Percentiles rank a stretch among this genome's conserved stretches.
Evolutionary conservation across 2,329 filamentous ascomycete genomes (phyloP).

Genomic region (Camptophora hylomeconis): DNA sequence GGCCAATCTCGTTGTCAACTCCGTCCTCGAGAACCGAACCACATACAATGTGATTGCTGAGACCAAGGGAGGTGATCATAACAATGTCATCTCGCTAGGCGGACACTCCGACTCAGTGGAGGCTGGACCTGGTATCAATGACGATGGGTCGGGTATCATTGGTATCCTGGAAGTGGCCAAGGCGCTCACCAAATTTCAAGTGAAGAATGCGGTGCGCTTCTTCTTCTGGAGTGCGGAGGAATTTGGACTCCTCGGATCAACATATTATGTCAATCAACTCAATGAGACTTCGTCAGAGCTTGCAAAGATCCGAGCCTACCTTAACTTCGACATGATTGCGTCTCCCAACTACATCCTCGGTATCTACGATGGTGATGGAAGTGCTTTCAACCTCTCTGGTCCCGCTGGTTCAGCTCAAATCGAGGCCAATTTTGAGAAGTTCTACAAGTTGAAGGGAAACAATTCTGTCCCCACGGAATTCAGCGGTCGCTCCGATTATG

Average conservation of each 20-base stretch:
- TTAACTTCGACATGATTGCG: slow-evolving; percentile 62
- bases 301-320: slow-evolving; percentile 50
- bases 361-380: slow-evolving; percentile 46
- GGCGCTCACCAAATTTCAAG: slow-evolving; percentile 55
- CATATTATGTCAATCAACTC: slow-evolving; percentile 41
- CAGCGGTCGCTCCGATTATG: slow-evolving; percentile 69
- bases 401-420: slow-evolving; percentile 56
- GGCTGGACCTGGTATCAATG: slow-evolving; percentile 60
- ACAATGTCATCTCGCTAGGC: slow-evolving; percentile 46
- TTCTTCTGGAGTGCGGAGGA: slow-evolving; percentile 53
- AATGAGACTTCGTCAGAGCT: slow-evolving; percentile 31
- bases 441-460: slow-evolving; percentile 48
- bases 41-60: slow-evolving; percentile 49
- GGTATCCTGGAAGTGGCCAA: slow-evolving; percentile 47
- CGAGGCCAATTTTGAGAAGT: slow-evolving; percentile 53
- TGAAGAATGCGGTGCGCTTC: slow-evolving; percentile 58
- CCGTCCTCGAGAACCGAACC: slow-evolving; percentile 32
- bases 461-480: slow-evolving; percentile 62
- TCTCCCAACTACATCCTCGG: slow-evolving; percentile 44
- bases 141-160: slow-evolving; percentile 58
- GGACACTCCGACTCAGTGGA: slow-evolving; percentile 50
- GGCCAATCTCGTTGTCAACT: slow-evolving; percentile 29
- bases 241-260: slow-evolving; percentile 48
- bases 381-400: slow-evolving; percentile 39
- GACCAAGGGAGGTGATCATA: slow-evolving; percentile 43